Evolutionary conservation across 177 flowering plant species (phyloP), one percentile per base, ranked within the genome.

Genomic region (Vitis hybrid): DNA sequence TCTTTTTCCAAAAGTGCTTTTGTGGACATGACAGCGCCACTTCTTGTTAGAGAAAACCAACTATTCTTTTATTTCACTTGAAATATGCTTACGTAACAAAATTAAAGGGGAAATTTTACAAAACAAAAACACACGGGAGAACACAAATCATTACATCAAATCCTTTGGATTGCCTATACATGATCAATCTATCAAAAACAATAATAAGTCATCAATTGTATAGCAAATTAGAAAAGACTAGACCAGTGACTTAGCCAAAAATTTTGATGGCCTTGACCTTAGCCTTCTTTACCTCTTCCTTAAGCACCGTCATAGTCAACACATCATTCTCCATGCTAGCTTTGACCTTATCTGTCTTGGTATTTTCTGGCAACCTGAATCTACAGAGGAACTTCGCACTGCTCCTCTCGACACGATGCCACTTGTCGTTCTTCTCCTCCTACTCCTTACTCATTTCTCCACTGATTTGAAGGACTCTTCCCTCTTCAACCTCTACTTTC

Each of bases 401-500:
- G 68, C 68, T 58, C 4, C 73, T 21, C 61, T 70, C 62, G 0
- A 63, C 53, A 9, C 73, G 67, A 30, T 63, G 73, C 73, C 74
- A 71, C 54, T 20, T 63, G 54, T 71, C 68, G 24, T 9, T 41
- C 63, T 64, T 55, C 18, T 71, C 74, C 10, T 63, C 74, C 55
- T 56, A 11, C 46, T 63, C 67, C 1, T 10, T n/a, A 24, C 18
- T 56, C 61, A 61, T 53, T 61, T 70, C 60, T 15, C 73, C 73
- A 49, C 67, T 69, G 0, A 61, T 69, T 18, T 61, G 74, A 50
- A 79, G 73, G 49, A 79, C 72, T 32, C 70, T 65, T 10, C 79
- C 82, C 1, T 79, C 82, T 20, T 79, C 82, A 2, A 76, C 79
- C 79, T 80, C 78, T 56, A 77, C 83, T 50, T 77, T 80, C 78